phyloP scores from a whole-genome alignment of 1,284 basidiomycete genomes.

The Tilletia setariae region DNA sequence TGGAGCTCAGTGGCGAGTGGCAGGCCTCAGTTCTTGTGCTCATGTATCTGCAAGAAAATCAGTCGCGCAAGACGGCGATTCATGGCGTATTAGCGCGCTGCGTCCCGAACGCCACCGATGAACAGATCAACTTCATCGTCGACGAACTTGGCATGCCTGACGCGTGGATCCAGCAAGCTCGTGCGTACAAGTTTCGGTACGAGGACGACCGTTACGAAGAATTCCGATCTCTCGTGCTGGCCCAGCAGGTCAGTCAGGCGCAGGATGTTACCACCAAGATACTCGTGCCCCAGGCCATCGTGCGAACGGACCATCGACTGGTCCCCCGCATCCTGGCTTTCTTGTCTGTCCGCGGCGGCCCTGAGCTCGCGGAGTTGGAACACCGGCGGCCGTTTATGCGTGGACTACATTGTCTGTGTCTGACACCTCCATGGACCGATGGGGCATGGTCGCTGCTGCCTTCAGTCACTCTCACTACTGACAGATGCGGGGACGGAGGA shows the following conservation, averaged over 20 bases:
- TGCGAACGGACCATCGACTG: constrained; percentile 73
- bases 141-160: constrained; percentile 75
- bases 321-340: constrained; percentile 69
- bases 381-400: constrained; percentile 44
- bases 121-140: constrained; percentile 69
- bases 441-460: no score
- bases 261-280: constrained; percentile 76
- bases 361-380: constrained; percentile 48
- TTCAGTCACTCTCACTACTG: no score
- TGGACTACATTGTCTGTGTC: constrained; percentile 26
- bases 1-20: constrained; percentile 76
- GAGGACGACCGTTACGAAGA: constrained; percentile 69
- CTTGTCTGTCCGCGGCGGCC: constrained; percentile 63
- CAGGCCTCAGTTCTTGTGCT: constrained; percentile 85
- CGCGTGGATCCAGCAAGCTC: constrained; percentile 82
- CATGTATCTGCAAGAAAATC: constrained; percentile 76
- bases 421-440: no score
- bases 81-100: constrained; percentile 76
- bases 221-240: constrained; percentile 72
- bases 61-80: constrained; percentile 68
- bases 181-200: constrained; percentile 65
- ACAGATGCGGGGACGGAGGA: no score
- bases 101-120: constrained; percentile 64
- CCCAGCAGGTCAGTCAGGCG: constrained; percentile 69
- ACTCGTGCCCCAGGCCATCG: constrained; percentile 81